These are phyloP conservation scores for Diplodia scrobiculata DNA, from an alignment of 2,329 filamentous ascomycete genomes.

Conservation along the genomic window DNA sequence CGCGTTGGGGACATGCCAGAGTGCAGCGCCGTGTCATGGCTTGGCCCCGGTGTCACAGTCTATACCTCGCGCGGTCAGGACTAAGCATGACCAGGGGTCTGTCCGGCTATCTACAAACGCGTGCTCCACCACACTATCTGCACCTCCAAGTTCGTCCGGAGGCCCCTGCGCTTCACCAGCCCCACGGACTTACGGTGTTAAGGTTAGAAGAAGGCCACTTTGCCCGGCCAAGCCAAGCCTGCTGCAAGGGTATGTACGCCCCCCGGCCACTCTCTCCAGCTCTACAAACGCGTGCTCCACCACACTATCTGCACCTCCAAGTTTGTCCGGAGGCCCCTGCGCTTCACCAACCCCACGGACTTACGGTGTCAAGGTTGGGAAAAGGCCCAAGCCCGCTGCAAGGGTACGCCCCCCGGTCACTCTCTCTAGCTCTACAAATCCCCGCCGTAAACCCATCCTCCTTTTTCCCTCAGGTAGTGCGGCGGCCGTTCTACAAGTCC, in stretches of 20 bases:
- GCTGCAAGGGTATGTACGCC: conserved; percentile 3
- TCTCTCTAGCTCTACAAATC: conserved; percentile 5
- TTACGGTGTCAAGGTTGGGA: conserved; percentile 19
- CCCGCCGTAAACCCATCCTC: conserved; percentile 15
- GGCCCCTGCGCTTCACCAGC: conserved; percentile 12
- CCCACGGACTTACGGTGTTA: conserved; percentile 22
- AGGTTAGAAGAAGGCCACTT: background rate
- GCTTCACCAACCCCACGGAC: conserved; percentile 3
- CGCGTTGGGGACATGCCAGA: background rate
- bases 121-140: conserved; percentile 16
- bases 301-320: conserved; percentile 2
- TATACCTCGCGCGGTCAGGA: background rate
- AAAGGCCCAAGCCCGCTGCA: conserved; percentile 11
- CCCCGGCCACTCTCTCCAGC: conserved; percentile 18
- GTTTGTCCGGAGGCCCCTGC: conserved; percentile 14
- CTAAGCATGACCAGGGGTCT: background rate
- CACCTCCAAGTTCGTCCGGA: background rate
- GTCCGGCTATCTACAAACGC: conserved; percentile 9
- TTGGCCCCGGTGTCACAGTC: conserved; percentile 2
- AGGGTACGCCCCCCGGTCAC: conserved; percentile 18
- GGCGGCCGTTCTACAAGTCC: background rate
- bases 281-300: conserved; percentile 1
- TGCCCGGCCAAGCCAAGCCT: conserved; percentile 4
- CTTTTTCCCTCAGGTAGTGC: conserved; percentile 8
- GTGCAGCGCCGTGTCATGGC: background rate